These are phyloP conservation scores for grape (Vitis vinifera) DNA, from an alignment of 164 flowering plant genomes.

Conservation along the genomic window DNA sequence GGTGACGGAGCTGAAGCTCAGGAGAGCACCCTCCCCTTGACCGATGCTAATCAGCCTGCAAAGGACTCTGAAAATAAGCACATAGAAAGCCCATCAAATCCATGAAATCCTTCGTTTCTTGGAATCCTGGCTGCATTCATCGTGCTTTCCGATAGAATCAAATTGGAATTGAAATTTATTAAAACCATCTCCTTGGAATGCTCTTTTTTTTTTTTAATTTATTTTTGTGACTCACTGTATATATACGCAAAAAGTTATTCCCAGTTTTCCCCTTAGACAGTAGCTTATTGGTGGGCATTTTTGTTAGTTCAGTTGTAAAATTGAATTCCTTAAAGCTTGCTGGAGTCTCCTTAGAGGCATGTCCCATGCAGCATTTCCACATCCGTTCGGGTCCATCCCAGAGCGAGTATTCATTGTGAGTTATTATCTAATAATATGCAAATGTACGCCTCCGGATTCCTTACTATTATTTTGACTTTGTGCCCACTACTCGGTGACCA, in stretches of 20 bases:
- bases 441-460: no score
- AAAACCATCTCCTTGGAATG: conserved; percentile 13
- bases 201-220: conserved; percentile 12
- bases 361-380: no score
- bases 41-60: conserved; percentile 21
- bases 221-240: conserved; percentile 24
- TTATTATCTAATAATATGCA: no score
- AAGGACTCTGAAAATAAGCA: conserved; percentile 40
- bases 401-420: no score
- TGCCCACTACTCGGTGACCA: no score
- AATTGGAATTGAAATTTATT: neutral
- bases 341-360: no score
- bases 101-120: conserved; percentile 7
- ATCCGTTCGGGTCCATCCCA: no score
- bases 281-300: conserved; percentile 20
- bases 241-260: conserved; percentile 19
- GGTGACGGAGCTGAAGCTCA: conserved; percentile 33
- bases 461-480: no score
- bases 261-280: neutral
- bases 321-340: neutral
- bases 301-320: conserved; percentile 28
- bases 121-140: conserved; percentile 14
- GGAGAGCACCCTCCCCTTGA: conserved; percentile 24
- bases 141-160: neutral
- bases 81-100: conserved; percentile 59